phyloP scores from a whole-genome alignment of 2,329 filamentous ascomycete genomes.

The Pseudogymnoascus sp. region DNA sequence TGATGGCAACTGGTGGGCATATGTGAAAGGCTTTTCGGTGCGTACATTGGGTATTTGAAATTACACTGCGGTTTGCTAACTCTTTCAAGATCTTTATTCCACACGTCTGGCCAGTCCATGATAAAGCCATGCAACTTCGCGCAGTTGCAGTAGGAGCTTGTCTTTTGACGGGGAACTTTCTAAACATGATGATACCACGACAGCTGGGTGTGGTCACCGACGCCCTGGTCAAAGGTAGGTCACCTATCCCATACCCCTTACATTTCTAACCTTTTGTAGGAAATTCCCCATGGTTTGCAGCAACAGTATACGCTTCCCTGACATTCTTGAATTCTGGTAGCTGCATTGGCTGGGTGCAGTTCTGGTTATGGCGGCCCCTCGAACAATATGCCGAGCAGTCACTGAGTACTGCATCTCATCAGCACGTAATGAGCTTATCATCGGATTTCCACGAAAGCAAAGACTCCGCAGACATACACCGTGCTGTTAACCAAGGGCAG shows the following conservation, averaged over 20 bases:
- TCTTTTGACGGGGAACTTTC: slow-evolving; percentile 58
- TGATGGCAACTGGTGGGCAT: slow-evolving; percentile 68
- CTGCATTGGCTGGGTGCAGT: slow-evolving; percentile 41
- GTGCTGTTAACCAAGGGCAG: slow-evolving; percentile 54
- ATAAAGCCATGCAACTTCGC: slow-evolving; percentile 57
- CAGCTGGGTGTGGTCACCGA: slow-evolving; percentile 75
- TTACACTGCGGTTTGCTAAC: slow-evolving; percentile 6
- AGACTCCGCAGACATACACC: slow-evolving; percentile 54
- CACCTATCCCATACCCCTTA: background rate
- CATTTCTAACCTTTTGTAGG: slow-evolving; percentile 16
- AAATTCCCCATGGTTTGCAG: slow-evolving; percentile 42
- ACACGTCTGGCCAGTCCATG: slow-evolving; percentile 67
- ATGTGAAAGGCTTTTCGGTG: slow-evolving; percentile 62
- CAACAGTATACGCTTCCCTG: slow-evolving; percentile 42
- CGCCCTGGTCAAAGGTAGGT: slow-evolving; percentile 44
- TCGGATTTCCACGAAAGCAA: slow-evolving; percentile 64
- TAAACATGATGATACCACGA: slow-evolving; percentile 71
- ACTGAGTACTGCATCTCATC: slow-evolving; percentile 53
- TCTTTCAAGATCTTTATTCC: slow-evolving; percentile 58
- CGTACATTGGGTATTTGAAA: slow-evolving; percentile 12
- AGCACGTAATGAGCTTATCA: slow-evolving; percentile 59
- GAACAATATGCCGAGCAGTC: slow-evolving; percentile 49
- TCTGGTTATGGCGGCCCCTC: slow-evolving; percentile 45
- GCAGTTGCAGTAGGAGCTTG: slow-evolving; percentile 59
- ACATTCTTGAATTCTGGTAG: slow-evolving; percentile 42